These are phyloP conservation scores for Camellia granthamiana DNA, from an alignment of 148 eudicot genomes.

Conservation along the genomic window DNA sequence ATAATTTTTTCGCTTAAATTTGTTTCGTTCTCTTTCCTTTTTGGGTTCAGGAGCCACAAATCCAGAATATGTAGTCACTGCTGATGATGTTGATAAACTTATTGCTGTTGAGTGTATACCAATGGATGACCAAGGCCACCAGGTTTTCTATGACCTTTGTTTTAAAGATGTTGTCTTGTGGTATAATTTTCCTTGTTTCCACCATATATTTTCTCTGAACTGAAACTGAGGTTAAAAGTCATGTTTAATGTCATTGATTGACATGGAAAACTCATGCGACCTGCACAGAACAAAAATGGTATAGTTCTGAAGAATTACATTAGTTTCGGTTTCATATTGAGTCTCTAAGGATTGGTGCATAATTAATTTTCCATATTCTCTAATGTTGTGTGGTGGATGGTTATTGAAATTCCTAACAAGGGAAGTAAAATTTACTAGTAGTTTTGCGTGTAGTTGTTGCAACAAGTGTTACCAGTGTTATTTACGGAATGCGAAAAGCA, in stretches of 20 bases:
- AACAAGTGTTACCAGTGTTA: not conserved
- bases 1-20: not conserved
- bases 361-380: not conserved
- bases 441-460: not conserved
- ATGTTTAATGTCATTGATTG: not conserved
- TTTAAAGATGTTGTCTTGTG: not conserved
- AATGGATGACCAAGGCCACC: slow-evolving; percentile 91
- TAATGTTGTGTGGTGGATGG: not conserved
- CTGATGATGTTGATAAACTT: slow-evolving; percentile 93
- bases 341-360: not conserved
- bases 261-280: not conserved
- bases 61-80: slow-evolving; percentile 97
- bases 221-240: not conserved
- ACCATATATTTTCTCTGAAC: not conserved
- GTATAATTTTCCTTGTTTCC: not conserved
- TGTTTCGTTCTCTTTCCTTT: not conserved
- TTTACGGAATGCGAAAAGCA: no score
- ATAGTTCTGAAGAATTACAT: not conserved
- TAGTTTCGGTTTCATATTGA: not conserved
- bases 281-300: not conserved
- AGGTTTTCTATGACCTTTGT: slow-evolving; percentile 40
- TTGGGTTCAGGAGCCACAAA: slow-evolving; percentile 76
- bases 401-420: not conserved
- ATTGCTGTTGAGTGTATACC: slow-evolving; percentile 98
- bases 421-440: not conserved